Conservation (phyloP, 768 basidiomycete species). For the Lactifluus rugatus region DNA sequence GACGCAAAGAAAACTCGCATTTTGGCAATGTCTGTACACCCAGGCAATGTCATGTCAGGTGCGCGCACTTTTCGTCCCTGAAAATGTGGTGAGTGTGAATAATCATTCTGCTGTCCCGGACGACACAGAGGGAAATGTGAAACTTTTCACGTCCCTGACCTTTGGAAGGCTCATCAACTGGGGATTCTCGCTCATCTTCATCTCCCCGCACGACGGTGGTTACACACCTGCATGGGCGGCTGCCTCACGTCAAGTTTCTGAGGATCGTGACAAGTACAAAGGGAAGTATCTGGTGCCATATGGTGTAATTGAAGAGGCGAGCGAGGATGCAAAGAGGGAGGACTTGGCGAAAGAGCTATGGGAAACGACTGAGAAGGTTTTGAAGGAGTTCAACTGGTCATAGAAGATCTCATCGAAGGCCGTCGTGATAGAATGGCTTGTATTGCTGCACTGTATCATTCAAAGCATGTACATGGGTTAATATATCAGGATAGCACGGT, state of each 20-base stretch:
- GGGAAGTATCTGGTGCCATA: slow-evolving; percentile 32
- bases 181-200: slow-evolving; percentile 23
- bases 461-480: neutral
- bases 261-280: slow-evolving; percentile 28
- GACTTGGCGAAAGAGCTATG: slow-evolving; percentile 33
- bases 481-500: no score
- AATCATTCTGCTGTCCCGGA: neutral
- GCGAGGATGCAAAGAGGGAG: slow-evolving; percentile 25
- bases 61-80: neutral
- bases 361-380: slow-evolving; percentile 27
- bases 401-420: neutral
- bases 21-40: slow-evolving; percentile 34
- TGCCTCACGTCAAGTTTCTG: slow-evolving; percentile 28
- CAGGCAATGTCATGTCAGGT: slow-evolving; percentile 34
- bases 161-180: slow-evolving; percentile 10
- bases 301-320: slow-evolving; percentile 25
- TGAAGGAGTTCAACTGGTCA: slow-evolving; percentile 7
- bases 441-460: neutral
- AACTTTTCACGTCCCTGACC: slow-evolving; percentile 12
- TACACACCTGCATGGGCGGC: slow-evolving; percentile 34
- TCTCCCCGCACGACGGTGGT: slow-evolving; percentile 28
- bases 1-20: slow-evolving; percentile 30
- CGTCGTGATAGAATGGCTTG: neutral
- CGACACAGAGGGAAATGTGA: slow-evolving; percentile 16
- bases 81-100: neutral